Base-by-base conservation (phyloP, 306 rosid genomes). In the Vicia sativa region DNA sequence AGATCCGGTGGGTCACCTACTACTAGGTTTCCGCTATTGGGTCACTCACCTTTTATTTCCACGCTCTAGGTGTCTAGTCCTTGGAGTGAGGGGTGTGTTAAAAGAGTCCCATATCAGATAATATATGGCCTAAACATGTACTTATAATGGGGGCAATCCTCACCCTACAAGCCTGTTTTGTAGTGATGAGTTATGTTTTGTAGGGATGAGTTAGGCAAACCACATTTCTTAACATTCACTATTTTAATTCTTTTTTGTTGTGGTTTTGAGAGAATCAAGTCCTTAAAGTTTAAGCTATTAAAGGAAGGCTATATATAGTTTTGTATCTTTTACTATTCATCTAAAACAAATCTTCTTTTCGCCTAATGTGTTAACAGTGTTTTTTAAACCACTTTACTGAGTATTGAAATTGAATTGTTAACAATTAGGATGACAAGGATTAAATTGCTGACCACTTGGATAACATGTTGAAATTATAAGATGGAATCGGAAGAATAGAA, bases 251-350 rank as follows among this genome's bases (percentile, higher is more conserved):
- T 55, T 29, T 35, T 4, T 26, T 9, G 55, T 38, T 63, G 18
- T 28, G 14, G 28, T 28, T 28, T 28, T 28, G 28, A 50, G 19
- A 21, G 63, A 42, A 49, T 57, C 53, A 34, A 23, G 35, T 54
- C 66, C 53, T 58, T 23, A 43, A 72, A 43, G 37, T 44, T 28
- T 62, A 43, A n/a, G 58, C 72, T 63, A 11, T 55, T 70, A 43
- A 28, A 9, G 41, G 31, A 44, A 62, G 35, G 43, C 9, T n/a
- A 15, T 23, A 6, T 44, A 14, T 41, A 6, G 31, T 57, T 74
- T 54, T 65, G 39, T 7, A 65, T 74, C 19, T 10, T 56, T 18
- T 18, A 55, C 38, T 7, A 10, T 10, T 2, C 31, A 29, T 44
- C 26, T 12, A 11, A 28, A 16, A 6, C 41, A 53, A 68, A 23